Percentiles rank a stretch among this genome's conserved stretches.
Evolutionary conservation across 495 filamentous ascomycete species (phyloP).

Genomic region (Clohesyomyces aquaticus): DNA sequence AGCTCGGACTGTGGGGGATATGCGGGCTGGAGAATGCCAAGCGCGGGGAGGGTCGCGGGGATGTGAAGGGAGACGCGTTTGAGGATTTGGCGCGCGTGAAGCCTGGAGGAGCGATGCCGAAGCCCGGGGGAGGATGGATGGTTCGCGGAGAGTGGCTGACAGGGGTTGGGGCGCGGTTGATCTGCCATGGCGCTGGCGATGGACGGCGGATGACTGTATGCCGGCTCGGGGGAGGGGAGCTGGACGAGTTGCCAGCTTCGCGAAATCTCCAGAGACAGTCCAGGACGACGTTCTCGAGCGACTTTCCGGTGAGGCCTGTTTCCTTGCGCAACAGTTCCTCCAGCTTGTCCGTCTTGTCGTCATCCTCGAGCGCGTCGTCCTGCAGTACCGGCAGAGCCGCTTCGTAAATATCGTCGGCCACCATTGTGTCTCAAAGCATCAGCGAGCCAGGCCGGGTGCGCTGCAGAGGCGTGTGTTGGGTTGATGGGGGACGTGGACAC

Average conservation of each 20-base stretch:
- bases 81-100: constrained; percentile 75
- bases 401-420: constrained; percentile 89
- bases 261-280: constrained; percentile 91
- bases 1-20: constrained; percentile 92
- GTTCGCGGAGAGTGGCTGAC: constrained; percentile 72
- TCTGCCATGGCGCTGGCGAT: constrained; percentile 93
- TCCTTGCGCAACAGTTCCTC: constrained; percentile 82
- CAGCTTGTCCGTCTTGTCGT: constrained; percentile 92
- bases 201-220: constrained; percentile 87
- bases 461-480: background rate
- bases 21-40: constrained; percentile 84
- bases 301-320: constrained; percentile 72
- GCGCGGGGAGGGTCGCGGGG: constrained; percentile 89
- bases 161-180: constrained; percentile 75
- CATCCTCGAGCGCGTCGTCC: constrained; percentile 81
- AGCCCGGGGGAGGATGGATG: constrained; percentile 77
- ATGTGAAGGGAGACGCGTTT: constrained; percentile 87
- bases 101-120: constrained; percentile 67
- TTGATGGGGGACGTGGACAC: background rate
- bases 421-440: constrained; percentile 60
- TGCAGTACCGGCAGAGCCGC: constrained; percentile 86
- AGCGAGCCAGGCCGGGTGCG: background rate
- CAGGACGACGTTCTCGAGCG: constrained; percentile 86
- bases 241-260: constrained; percentile 71
- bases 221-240: constrained; percentile 77